phyloP scores from a whole-genome alignment of 1,284 basidiomycete genomes.

The Rhodotorula sp. region DNA sequence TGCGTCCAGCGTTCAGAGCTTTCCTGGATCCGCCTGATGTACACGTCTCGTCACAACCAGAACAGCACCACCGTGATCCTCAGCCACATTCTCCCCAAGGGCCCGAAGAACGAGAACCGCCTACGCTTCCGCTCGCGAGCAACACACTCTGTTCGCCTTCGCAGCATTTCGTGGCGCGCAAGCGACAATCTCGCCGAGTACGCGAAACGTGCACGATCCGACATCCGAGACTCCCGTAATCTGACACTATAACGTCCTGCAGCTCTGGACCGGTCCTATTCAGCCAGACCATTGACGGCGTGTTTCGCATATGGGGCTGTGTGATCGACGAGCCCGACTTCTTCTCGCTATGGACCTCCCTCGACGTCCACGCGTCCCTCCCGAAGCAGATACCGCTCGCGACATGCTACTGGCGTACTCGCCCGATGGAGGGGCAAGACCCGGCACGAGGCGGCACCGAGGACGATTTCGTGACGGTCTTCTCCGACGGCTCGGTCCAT shows the following conservation, averaged over 20 bases:
- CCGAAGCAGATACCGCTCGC: conserved; percentile 30
- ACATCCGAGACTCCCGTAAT: accelerated
- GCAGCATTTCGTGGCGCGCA: conserved; percentile 29
- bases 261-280: conserved; percentile 75
- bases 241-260: background rate
- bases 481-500: conserved; percentile 66
- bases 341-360: conserved; percentile 76
- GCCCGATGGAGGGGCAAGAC: conserved; percentile 50
- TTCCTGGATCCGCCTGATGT: background rate
- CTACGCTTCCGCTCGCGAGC: conserved; percentile 27
- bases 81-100: conserved; percentile 1
- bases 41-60: background rate
- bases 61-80: conserved; percentile 22
- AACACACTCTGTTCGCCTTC: conserved; percentile 16
- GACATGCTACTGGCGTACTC: conserved; percentile 58
- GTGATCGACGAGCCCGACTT: conserved; percentile 81
- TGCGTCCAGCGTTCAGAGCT: background rate
- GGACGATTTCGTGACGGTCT: conserved; percentile 44
- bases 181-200: conserved; percentile 33
- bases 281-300: conserved; percentile 71
- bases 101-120: background rate
- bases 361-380: conserved; percentile 63
- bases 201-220: background rate
- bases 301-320: conserved; percentile 78
- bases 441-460: conserved; percentile 31